These are phyloP conservation scores for Aspergillus intermedius DNA, from an alignment of 2,329 filamentous ascomycete species.

Conservation along the genomic window DNA sequence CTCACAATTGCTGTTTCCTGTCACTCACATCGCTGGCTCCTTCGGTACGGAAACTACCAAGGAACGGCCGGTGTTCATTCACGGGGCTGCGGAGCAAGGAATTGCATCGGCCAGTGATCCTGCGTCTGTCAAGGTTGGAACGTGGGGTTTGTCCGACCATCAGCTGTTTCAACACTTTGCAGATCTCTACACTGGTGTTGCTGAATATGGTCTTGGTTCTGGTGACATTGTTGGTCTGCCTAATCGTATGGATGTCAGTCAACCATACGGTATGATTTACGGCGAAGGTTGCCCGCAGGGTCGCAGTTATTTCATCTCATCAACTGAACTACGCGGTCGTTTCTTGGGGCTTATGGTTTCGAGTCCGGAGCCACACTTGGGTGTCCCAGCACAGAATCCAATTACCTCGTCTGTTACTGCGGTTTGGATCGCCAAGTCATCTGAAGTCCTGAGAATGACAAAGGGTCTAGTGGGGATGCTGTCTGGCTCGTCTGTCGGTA, in stretches of 20 bases:
- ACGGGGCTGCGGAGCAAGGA: constrained; percentile 73
- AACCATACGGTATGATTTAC: constrained; percentile 72
- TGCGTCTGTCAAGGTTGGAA: constrained; percentile 63
- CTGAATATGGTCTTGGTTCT: constrained; percentile 70
- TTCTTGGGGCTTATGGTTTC: constrained; percentile 61
- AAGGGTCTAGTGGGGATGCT: constrained; percentile 75
- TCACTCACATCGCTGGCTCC: constrained; percentile 72
- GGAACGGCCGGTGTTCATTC: constrained; percentile 70
- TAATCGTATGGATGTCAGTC: constrained; percentile 87
- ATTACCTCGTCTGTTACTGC: constrained; percentile 66
- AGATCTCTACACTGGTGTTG: constrained; percentile 66
- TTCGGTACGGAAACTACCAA: constrained; percentile 63
- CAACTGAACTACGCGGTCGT: constrained; percentile 67
- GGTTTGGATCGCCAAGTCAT: constrained; percentile 85
- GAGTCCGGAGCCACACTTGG: constrained; percentile 57
- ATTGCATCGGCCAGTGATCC: constrained; percentile 78
- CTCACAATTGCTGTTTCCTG: constrained; percentile 70
- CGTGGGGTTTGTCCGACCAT: constrained; percentile 73
- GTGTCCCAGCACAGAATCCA: constrained; percentile 69
- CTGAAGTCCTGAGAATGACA: constrained; percentile 63
- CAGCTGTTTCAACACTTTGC: constrained; percentile 70
- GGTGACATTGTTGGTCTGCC: constrained; percentile 69
- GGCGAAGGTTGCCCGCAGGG: constrained; percentile 85
- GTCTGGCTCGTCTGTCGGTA: constrained; percentile 73
- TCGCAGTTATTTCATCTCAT: constrained; percentile 67